Conservation (phyloP, 2,329 filamentous ascomycete species). For the Alternaria solani region DNA sequence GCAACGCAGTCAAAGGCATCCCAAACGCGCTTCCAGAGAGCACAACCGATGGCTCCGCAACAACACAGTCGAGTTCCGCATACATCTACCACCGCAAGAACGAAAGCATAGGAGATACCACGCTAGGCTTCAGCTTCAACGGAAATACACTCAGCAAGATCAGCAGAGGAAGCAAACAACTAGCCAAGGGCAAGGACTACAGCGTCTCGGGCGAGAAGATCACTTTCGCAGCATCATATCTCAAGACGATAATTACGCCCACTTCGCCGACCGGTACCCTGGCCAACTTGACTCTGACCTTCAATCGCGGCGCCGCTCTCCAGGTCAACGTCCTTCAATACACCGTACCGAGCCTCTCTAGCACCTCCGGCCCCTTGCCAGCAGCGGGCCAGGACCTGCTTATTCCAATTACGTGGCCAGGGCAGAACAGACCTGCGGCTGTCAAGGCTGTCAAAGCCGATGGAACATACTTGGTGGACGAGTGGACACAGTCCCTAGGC, state of each 20-base stretch:
- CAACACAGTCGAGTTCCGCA: constrained; percentile 60
- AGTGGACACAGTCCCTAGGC: constrained; percentile 64
- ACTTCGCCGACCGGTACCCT: constrained; percentile 57
- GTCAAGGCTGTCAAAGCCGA: constrained; percentile 61
- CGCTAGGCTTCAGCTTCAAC: constrained; percentile 62
- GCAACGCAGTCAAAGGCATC: constrained; percentile 55
- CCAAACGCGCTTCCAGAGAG: constrained; percentile 62
- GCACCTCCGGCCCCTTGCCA: constrained; percentile 41
- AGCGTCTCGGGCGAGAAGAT: constrained; percentile 55
- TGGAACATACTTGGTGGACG: constrained; percentile 62
- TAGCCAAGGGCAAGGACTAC: constrained; percentile 58
- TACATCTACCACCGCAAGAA: constrained; percentile 63
- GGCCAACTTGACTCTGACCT: constrained; percentile 61
- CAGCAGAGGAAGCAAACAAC: constrained; percentile 47
- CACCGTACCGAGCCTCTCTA: constrained; percentile 51
- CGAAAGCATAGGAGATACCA: constrained; percentile 53
- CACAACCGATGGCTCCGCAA: constrained; percentile 58
- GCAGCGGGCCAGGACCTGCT: constrained; percentile 52
- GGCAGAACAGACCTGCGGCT: constrained; percentile 59
- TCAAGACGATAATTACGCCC: constrained; percentile 56
- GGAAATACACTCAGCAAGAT: constrained; percentile 59
- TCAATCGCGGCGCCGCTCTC: constrained; percentile 60
- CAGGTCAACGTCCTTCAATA: constrained; percentile 63
- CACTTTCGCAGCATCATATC: constrained; percentile 58
- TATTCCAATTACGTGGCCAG: constrained; percentile 63